Base-by-base conservation (phyloP, 108 stramenopile genomes). In the Skeletonema potamos region DNA sequence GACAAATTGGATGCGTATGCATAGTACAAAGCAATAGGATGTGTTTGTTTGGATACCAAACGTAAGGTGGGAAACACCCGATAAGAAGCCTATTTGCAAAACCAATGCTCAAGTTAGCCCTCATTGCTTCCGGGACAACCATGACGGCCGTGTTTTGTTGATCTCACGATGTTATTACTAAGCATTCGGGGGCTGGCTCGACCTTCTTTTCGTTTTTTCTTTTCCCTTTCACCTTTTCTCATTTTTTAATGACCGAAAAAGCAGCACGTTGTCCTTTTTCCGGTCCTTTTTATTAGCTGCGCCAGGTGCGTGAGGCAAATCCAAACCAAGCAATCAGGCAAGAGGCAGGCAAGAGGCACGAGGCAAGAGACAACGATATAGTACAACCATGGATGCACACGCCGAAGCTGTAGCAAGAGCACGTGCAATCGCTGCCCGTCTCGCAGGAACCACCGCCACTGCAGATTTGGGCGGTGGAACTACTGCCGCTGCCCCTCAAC, bases 371-470 rank as follows among this genome's bases (percentile, higher is more conserved):
- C n/a, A n/a, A n/a, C n/a, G n/a, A n/a, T n/a, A n/a, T n/a, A n/a
- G n/a, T n/a, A n/a, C n/a, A 48, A 54, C 27, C 63, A 80, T 80
- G 79, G 79, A 80, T 13, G 58, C 79, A 46, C 76, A 77, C 68
- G 58, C 68, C 68, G 91, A 95, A 51, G 93, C 93, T 30, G 72
- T 91, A 8, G 79, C 86, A 39, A 74, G 84, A 44, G 93, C 93
- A 70, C 92, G 87, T 75, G 90, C 85, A 28, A 91, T 95, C 68
- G 93, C 93, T 9, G 89, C 91, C 32, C 83, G 87, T 6, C 77
- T 94, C 46, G 76, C 79, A 4, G 85, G 87, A 6, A 62, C 51
- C n/a, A 69, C 67, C 34, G 80, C 64, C 37, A 58, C 36, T 6
- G 60, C 79, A 41, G 74, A 54, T 44, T 64, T 63, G 26, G 22